A percentile compares a stretch with the other conserved stretches of the same genome.
Conservation (phyloP, 1,139 yeast genomes). For the Geotrichum citri-aurantii region DNA sequence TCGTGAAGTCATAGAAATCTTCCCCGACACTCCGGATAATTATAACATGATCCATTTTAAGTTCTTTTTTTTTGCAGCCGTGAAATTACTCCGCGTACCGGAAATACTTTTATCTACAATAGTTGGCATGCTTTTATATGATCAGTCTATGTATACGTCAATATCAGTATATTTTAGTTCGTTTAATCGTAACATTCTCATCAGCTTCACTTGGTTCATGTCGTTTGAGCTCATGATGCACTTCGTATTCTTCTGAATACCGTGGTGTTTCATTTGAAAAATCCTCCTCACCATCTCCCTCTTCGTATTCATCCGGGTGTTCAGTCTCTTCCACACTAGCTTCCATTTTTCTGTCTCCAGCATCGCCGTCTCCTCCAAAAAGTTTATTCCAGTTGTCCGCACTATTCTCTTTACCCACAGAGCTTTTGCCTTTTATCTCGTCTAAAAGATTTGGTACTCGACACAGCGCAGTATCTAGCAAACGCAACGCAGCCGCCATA, state of each 20-base stretch:
- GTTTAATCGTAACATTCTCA: not conserved
- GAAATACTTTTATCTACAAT: not conserved
- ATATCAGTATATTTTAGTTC: not conserved
- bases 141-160: not conserved
- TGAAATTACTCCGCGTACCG: not conserved
- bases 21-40: not conserved
- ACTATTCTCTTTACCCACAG: not conserved
- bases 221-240: not conserved
- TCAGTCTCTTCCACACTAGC: not conserved
- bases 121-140: not conserved
- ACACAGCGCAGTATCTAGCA: slow-evolving; percentile 45
- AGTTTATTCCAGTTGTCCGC: not conserved
- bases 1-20: not conserved
- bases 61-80: not conserved
- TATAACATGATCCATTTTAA: not conserved
- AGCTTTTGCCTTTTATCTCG: not conserved
- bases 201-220: not conserved
- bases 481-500: slow-evolving; percentile 60
- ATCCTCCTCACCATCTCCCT: slow-evolving; percentile 16
- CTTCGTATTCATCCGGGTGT: slow-evolving; percentile 5
- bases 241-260: not conserved
- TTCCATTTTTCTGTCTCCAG: not conserved
- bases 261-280: slow-evolving; percentile 14
- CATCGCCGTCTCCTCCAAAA: not conserved
- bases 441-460: slow-evolving; percentile 24